phyloP scores from a whole-genome alignment of 768 basidiomycete species.

The Hebeloma cylindrosporum region DNA sequence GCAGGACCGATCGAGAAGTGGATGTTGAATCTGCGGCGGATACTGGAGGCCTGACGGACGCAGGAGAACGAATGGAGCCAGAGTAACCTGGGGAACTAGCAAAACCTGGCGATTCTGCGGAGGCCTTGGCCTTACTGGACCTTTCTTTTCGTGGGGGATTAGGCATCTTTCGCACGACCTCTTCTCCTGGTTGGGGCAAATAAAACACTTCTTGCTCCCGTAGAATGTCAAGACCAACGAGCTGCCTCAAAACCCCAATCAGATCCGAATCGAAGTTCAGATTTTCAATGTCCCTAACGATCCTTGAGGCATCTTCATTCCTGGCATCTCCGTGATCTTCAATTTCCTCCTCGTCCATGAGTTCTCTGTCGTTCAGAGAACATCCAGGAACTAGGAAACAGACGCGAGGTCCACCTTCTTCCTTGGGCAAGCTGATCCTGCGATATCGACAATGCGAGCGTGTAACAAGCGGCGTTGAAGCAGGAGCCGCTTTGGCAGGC shows the following conservation, averaged over 20 bases:
- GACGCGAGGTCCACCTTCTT: conserved; percentile 52
- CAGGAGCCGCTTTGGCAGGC: conserved; percentile 18
- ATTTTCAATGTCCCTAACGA: conserved; percentile 49
- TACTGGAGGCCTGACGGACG: conserved; percentile 25
- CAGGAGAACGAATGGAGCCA: conserved; percentile 22
- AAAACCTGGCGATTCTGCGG: conserved; percentile 19
- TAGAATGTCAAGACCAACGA: conserved; percentile 65
- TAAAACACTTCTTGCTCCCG: conserved; percentile 69
- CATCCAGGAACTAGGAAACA: conserved; percentile 71
- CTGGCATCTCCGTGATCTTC: conserved; percentile 60
- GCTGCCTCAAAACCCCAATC: conserved; percentile 54
- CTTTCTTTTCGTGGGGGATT: conserved; percentile 21
- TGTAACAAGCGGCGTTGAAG: conserved; percentile 48
- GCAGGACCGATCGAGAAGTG: conserved; percentile 26
- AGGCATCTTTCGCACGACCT: conserved; percentile 27
- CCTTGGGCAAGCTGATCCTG: conserved; percentile 60
- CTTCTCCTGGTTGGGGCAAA: conserved; percentile 51
- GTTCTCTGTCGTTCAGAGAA: conserved; percentile 52
- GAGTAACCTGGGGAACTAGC: conserved; percentile 30
- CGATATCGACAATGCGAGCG: conserved; percentile 73
- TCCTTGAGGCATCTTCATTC: conserved; percentile 45
- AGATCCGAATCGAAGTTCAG: conserved; percentile 53
- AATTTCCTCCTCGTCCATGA: conserved; percentile 63
- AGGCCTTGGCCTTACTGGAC: conserved; percentile 15
- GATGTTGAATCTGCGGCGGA: conserved; percentile 32